These are phyloP conservation scores for Mortierella sp. DNA, from an alignment of 371 early-diverging fungal genomes.

Conservation along the genomic window DNA sequence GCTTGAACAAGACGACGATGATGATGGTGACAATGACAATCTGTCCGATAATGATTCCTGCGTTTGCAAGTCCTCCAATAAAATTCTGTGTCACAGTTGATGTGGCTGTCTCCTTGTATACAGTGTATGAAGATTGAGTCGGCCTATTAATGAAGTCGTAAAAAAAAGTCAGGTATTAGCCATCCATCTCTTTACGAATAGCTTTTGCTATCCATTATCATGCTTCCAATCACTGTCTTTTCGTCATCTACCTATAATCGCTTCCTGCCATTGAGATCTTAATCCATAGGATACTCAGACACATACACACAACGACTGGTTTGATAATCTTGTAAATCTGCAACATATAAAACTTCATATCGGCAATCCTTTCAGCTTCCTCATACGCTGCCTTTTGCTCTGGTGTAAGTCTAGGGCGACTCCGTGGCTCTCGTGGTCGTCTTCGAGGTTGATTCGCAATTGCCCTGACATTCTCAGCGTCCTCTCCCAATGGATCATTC, in stretches of 20 bases:
- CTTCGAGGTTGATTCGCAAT: constrained; percentile 46
- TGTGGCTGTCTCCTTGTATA: constrained; percentile 47
- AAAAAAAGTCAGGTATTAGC: neutral
- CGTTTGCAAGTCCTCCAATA: constrained; percentile 67
- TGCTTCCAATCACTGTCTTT: neutral
- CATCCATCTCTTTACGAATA: neutral
- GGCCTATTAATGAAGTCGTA: constrained; percentile 53
- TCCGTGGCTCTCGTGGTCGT: constrained; percentile 44
- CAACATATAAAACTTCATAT: constrained; percentile 80
- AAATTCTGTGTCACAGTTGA: constrained; percentile 44
- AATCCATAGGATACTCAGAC: constrained; percentile 86
- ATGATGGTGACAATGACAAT: constrained; percentile 85
- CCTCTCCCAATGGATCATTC: constrained; percentile 13
- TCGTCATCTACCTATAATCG: constrained; percentile 64
- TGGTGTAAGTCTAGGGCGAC: constrained; percentile 47
- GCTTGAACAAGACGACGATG: constrained; percentile 80
- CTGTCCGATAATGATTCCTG: constrained; percentile 81
- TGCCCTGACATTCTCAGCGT: constrained; percentile 43
- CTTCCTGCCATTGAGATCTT: constrained; percentile 73
- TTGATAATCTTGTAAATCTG: constrained; percentile 87
- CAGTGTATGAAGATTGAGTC: constrained; percentile 62
- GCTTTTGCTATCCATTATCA: too few species aligned
- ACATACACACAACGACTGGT: constrained; percentile 83
- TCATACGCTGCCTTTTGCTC: constrained; percentile 55
- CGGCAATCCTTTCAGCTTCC: constrained; percentile 63